These are phyloP conservation scores for Haemoproteus tartakovskyi DNA, from an alignment of 169 alveolate species.

Conservation along the genomic window DNA sequence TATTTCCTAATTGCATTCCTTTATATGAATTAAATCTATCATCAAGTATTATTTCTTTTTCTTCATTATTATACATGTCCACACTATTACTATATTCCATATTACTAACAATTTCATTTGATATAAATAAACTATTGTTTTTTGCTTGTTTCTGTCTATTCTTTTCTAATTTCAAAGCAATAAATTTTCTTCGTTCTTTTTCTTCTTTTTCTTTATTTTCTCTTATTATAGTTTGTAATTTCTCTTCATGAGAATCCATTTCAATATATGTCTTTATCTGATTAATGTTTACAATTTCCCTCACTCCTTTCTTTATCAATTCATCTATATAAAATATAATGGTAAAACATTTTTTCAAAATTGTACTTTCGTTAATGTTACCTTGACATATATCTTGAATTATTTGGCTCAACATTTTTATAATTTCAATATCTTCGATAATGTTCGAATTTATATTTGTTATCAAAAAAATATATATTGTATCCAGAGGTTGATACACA, in stretches of 20 bases:
- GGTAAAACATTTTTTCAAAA: slow-evolving; percentile 72
- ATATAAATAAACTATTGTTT: slow-evolving; percentile 18
- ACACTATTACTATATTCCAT: slow-evolving; percentile 13
- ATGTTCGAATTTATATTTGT: slow-evolving; percentile 79
- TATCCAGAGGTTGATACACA: slow-evolving; percentile 79
- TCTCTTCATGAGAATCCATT: slow-evolving; percentile 82
- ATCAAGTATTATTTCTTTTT: too few species aligned
- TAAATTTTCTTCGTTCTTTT: slow-evolving; percentile 84
- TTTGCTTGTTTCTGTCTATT: slow-evolving; percentile 76
- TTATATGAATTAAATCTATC: too few species aligned
- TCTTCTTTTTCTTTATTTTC: slow-evolving; percentile 84
- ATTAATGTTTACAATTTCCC: slow-evolving; percentile 73
- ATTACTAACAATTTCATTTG: slow-evolving; percentile 19
- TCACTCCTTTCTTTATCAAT: slow-evolving; percentile 71
- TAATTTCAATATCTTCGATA: slow-evolving; percentile 74
- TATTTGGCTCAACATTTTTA: slow-evolving; percentile 74
- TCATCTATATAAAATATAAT: slow-evolving; percentile 79
- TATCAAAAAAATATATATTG: slow-evolving; percentile 76
- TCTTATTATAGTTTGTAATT: slow-evolving; percentile 71
- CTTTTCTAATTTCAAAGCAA: slow-evolving; percentile 87
- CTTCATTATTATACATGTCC: slow-evolving; percentile 46
- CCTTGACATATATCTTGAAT: slow-evolving; percentile 75
- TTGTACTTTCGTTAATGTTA: slow-evolving; percentile 70
- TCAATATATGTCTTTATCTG: slow-evolving; percentile 76
- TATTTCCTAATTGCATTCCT: neutral